phyloP scores from a whole-genome alignment of 176 grass and related monocot species.

The Hordeum vulgare region MorexV3_pseudomolecules_assembly NC_058524.1:558103564-558104063 shows the following conservation, averaged over 20 bases:
- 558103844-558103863: neutral
- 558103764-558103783: neutral
- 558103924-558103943: neutral
- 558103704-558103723: slow-evolving; percentile 9
- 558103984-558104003: neutral
- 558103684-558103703: neutral
- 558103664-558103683: slow-evolving; percentile 1
- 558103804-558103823: neutral
- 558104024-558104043: neutral
- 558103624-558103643: slow-evolving; percentile 3
- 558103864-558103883: neutral
- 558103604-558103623: neutral
- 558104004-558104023: neutral
- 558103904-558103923: neutral
- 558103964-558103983: neutral
- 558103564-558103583: no score
- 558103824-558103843: slow-evolving; percentile 1
- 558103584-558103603: slow-evolving; percentile 1
- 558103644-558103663: neutral
- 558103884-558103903: neutral
- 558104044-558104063: neutral
- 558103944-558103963: neutral
- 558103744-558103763: neutral
- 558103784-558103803: neutral
- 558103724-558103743: neutral